A percentile compares a stretch with the other conserved stretches of the same genome.
phyloP scores from a whole-genome alignment of 352 stramenopile species.

The Vaucheria bursata region DNA sequence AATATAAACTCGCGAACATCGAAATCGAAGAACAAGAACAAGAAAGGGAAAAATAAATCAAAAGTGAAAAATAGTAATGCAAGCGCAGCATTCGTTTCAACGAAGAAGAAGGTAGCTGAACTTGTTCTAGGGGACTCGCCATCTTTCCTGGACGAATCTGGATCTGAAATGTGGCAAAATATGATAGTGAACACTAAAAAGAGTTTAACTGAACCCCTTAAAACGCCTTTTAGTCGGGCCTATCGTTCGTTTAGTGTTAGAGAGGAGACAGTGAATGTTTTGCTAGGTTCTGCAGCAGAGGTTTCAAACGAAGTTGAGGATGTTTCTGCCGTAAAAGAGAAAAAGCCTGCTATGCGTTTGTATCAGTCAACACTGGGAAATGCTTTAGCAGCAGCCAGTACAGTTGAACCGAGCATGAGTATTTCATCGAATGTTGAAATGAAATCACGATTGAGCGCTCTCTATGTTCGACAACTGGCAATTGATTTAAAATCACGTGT shows the following conservation, averaged over 20 bases:
- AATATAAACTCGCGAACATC: not conserved
- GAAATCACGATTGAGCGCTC: no score
- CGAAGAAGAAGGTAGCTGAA: not conserved
- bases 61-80: no score
- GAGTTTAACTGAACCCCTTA: not conserved
- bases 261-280: not conserved
- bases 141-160: not conserved
- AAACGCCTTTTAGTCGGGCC: not conserved
- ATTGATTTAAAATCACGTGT: no score
- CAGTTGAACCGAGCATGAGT: no score
- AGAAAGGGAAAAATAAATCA: no score
- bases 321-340: not conserved
- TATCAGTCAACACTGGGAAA: no score
- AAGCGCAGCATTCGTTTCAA: not conserved
- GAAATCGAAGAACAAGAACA: no score
- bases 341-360: no score
- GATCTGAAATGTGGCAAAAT: not conserved
- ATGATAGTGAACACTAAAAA: not conserved
- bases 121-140: not conserved
- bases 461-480: no score
- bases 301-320: no score
- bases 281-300: not conserved
- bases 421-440: no score
- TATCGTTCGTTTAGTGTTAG: not conserved
- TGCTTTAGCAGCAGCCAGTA: no score